Conservation (phyloP, 2,329 filamentous ascomycete genomes). For the Pyrenochaeta sp. region DNA sequence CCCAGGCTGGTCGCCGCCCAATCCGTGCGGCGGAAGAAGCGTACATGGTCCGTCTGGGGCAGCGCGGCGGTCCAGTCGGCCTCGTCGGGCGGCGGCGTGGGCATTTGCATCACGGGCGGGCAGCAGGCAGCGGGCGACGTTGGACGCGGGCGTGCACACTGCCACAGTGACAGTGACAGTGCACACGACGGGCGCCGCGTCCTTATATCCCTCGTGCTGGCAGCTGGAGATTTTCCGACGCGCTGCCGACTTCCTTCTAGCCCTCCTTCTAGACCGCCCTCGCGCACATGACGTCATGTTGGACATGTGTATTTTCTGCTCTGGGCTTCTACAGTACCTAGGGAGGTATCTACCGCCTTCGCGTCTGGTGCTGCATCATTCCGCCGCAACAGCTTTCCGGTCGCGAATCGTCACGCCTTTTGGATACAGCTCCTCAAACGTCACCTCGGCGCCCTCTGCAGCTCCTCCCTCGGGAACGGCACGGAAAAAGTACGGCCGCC, state of each 20-base stretch:
- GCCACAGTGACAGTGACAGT: too few relatives aligned
- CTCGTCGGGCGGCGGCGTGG: conserved; percentile 23
- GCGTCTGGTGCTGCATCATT: conserved; percentile 45
- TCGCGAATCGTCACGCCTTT: conserved; percentile 47
- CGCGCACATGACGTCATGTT: too few relatives aligned
- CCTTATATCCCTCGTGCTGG: too few relatives aligned
- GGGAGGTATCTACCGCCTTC: too few relatives aligned
- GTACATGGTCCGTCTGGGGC: conserved; percentile 40
- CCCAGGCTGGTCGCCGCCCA: conserved; percentile 39
- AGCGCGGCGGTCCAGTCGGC: conserved; percentile 41
- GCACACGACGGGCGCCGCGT: too few relatives aligned
- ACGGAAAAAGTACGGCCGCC: conserved; percentile 33
- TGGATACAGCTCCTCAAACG: conserved; percentile 35
- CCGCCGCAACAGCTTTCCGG: conserved; percentile 44
- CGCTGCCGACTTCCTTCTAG: too few relatives aligned
- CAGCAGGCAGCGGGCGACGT: too few relatives aligned
- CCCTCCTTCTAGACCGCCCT: too few relatives aligned
- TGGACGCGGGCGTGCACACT: too few relatives aligned
- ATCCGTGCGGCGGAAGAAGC: conserved; percentile 39
- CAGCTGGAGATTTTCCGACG: too few relatives aligned
- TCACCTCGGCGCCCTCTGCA: conserved; percentile 9
- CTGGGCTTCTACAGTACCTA: too few relatives aligned
- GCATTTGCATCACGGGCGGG: conserved; percentile 11
- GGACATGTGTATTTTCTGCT: too few relatives aligned
- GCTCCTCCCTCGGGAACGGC: conserved; percentile 19